Conservation (phyloP, 352 stramenopile genomes). For the Phytopythium cucurbitacearum region DNA sequence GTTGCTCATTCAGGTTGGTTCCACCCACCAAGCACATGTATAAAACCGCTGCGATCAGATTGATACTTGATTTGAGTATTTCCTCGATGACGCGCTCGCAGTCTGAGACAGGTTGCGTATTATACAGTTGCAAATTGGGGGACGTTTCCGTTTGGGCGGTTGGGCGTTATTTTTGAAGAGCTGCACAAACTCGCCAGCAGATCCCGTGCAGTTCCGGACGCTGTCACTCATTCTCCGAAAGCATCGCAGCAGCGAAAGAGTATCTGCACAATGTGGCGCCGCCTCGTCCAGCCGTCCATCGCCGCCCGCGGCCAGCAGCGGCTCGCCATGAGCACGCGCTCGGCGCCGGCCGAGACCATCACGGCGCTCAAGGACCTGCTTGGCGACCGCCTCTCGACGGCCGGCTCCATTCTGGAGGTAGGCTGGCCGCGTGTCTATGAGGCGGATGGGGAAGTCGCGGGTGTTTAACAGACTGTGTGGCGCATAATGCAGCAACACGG, state of each 20-base stretch:
- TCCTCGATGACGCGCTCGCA: background rate
- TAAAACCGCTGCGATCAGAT: background rate
- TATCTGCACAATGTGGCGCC: conserved; percentile 21
- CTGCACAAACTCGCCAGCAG: background rate
- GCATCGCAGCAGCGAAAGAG: conserved; percentile 8
- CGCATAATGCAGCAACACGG: conserved; percentile 60
- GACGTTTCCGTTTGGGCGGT: background rate
- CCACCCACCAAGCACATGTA: conserved; percentile 1
- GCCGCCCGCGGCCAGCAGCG: conserved; percentile 4
- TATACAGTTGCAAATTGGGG: conserved; percentile 2
- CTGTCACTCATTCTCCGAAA: conserved; percentile 23
- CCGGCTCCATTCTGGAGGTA: conserved; percentile 55
- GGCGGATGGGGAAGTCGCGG: too few species aligned
- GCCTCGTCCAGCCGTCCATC: conserved; percentile 10
- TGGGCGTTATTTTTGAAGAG: conserved; percentile 7
- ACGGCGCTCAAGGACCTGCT: conserved; percentile 49
- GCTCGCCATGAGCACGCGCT: conserved; percentile 21
- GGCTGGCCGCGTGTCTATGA: background rate
- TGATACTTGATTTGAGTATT: too few species aligned
- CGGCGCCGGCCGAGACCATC: conserved; percentile 43
- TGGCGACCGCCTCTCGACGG: conserved; percentile 62
- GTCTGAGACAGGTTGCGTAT: conserved; percentile 5
- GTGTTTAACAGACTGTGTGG: conserved; percentile 2
- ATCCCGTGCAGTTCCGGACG: conserved; percentile 6
- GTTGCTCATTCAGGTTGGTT: conserved; percentile 9